These are phyloP conservation scores for Caryopteris hybrid DNA, from an alignment of 305 asterid species.

Conservation along the genomic window DNA sequence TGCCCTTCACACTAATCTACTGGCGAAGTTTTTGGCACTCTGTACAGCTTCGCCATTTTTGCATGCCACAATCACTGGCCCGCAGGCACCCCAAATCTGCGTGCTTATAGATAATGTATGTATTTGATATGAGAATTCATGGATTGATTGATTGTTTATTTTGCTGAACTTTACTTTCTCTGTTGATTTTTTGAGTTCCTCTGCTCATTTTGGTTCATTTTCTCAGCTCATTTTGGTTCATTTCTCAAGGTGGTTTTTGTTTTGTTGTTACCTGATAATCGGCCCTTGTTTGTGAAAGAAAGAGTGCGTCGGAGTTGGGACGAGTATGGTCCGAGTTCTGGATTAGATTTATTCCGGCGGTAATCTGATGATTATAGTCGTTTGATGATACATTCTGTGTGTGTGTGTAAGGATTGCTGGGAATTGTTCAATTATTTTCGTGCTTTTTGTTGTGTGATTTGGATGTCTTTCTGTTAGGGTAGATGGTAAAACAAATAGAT, in stretches of 20 bases:
- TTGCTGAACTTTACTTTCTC: neutral
- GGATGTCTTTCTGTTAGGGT: neutral
- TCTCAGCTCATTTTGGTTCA: neutral
- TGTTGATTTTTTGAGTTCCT: neutral
- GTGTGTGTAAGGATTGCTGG: neutral
- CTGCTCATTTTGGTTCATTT: neutral
- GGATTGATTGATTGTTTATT: neutral
- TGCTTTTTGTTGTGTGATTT: neutral
- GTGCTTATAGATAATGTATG: neutral
- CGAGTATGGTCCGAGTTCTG: neutral
- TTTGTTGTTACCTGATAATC: neutral
- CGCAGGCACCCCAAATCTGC: neutral
- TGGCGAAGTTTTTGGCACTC: neutral
- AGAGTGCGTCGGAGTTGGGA: neutral
- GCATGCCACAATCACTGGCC: constrained; percentile 11
- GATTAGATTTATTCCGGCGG: constrained; percentile 7
- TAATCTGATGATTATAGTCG: constrained; percentile 6
- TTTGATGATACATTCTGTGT: neutral
- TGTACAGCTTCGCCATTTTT: constrained; percentile 12
- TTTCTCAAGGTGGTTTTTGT: no score
- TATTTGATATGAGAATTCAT: neutral
- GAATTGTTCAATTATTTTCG: neutral
- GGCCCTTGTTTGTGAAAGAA: neutral
- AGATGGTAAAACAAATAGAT: no score
- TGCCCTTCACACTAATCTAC: neutral